phyloP scores from a whole-genome alignment of 2,329 filamentous ascomycete genomes.

The Ceratocystiopsis brevicomis region DNA sequence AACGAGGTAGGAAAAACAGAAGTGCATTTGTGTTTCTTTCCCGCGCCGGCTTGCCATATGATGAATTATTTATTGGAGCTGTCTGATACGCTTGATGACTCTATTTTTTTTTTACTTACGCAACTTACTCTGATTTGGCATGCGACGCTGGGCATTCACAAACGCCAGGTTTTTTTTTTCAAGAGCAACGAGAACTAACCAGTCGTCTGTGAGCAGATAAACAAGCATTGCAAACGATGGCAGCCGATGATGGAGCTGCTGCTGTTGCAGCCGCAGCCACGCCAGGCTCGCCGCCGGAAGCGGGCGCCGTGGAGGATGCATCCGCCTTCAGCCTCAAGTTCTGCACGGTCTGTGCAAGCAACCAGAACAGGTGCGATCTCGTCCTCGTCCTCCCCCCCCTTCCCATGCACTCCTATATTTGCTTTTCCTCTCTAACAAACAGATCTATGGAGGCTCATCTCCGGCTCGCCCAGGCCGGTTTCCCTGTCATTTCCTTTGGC shows the following conservation, averaged over 20 bases:
- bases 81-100: slow-evolving; percentile 46
- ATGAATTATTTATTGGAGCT: slow-evolving; percentile 53
- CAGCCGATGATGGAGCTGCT: background rate
- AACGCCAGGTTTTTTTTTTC: too few relatives aligned
- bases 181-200: background rate
- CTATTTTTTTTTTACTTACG: slow-evolving; percentile 22
- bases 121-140: slow-evolving; percentile 12
- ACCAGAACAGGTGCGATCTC: slow-evolving; percentile 65
- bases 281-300: slow-evolving; percentile 8
- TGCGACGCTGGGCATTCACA: too few relatives aligned
- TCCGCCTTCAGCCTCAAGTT: slow-evolving; percentile 79
- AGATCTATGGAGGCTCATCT: slow-evolving; percentile 99
- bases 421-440: background rate
- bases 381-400: too few relatives aligned
- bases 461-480: slow-evolving; percentile 65
- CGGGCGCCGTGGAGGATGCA: slow-evolving; percentile 29
- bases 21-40: too few relatives aligned
- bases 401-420: too few relatives aligned
- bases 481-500: slow-evolving; percentile 95
- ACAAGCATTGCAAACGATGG: background rate
- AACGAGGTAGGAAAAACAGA: too few relatives aligned
- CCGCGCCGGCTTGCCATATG: slow-evolving; percentile 12
- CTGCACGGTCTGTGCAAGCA: slow-evolving; percentile 96
- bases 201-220: too few relatives aligned
- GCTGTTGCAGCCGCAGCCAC: background rate